A percentile compares a stretch with the other conserved stretches of the same genome.
phyloP scores from a whole-genome alignment of 371 early-diverging fungal genomes.

The Apophysomyces sp. region DNA sequence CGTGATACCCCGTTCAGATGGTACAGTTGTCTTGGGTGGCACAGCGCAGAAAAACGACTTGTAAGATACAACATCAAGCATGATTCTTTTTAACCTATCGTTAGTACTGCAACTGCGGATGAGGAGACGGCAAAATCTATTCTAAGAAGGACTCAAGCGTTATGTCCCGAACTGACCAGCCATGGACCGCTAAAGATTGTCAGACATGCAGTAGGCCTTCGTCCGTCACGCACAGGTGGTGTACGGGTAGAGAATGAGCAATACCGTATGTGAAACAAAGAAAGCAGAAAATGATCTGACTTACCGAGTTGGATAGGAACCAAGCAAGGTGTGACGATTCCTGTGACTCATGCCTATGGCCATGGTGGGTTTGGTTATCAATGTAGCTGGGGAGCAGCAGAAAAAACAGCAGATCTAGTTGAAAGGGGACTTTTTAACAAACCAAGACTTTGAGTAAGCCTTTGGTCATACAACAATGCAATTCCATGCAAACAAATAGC shows the following conservation, averaged over 20 bases:
- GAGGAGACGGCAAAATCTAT: constrained; percentile 18
- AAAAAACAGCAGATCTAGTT: constrained; percentile 45
- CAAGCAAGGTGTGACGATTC: constrained; percentile 24
- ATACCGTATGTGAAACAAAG: constrained; percentile 28
- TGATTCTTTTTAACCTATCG: background rate
- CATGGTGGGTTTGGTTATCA: constrained; percentile 78
- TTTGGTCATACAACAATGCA: no score
- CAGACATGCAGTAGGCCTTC: constrained; percentile 63
- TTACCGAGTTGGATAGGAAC: constrained; percentile 9
- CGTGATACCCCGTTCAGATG: constrained; percentile 79
- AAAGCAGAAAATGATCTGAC: background rate
- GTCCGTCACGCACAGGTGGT: constrained; percentile 69
- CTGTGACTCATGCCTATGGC: constrained; percentile 77
- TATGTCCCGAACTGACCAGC: constrained; percentile 31
- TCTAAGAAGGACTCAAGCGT: constrained; percentile 7
- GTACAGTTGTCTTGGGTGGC: constrained; percentile 76
- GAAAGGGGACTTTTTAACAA: constrained; percentile 29
- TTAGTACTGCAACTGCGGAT: constrained; percentile 30
- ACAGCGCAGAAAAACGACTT: constrained; percentile 63
- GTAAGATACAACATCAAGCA: constrained; percentile 36
- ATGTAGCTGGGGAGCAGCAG: constrained; percentile 75
- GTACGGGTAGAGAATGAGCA: constrained; percentile 67
- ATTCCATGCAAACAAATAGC: no score
- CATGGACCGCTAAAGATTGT: constrained; percentile 53
- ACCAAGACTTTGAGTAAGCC: constrained; percentile 14